Base-by-base conservation (phyloP, 495 filamentous ascomycete species). In the Lophium mytilinum region DNA sequence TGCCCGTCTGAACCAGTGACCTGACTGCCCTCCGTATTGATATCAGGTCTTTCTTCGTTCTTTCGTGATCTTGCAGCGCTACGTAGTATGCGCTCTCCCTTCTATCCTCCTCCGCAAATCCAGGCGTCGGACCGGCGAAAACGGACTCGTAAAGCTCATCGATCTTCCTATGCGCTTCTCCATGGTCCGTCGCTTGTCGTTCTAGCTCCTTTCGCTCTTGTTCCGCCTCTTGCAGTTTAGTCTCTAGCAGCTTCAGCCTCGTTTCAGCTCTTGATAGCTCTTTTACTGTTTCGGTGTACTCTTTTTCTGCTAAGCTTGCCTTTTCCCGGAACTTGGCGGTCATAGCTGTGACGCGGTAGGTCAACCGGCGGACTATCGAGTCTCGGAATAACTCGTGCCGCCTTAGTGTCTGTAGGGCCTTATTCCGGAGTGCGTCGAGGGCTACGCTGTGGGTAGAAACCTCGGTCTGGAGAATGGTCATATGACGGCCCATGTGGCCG, bases 91-190 rank as follows among this genome's bases (percentile, higher is more conserved):
- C 11, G 6, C n/a, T 14, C 49, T 58, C 55, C n/a, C 24, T 30
- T 5, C 17, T 37, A 51, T 58, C 55, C 35, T 58, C 55, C 4
- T 15, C 18, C 10, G 35, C 48, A 17, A 58, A 58, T 17, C 55
- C 55, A 17, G 55, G 55, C 12, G 55, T 58, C 2, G 55, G 55
- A 5, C 55, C 55, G 9, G 11, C 47, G 18, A 58, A 58, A 10
- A 58, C 17, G 18, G 34, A 19, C 3, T 14, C 19, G 50, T 58
- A 58, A 19, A 58, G 55, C 6, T 12, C 24, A 37, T 58, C 55
- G 3, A 58, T 47, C 19, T 52, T 33, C 3, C 10, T 21, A 15
- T 58, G 55, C 4, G 50, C 34, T 36, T 14, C 33, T 3, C 19
- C 51, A 21, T 60, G 57, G 19, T 41, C 36, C 35, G 49, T 21